phyloP scores from a whole-genome alignment of 225 moss, liverwort and hornwort species.

The Physcomitrellopsis africana region DNA sequence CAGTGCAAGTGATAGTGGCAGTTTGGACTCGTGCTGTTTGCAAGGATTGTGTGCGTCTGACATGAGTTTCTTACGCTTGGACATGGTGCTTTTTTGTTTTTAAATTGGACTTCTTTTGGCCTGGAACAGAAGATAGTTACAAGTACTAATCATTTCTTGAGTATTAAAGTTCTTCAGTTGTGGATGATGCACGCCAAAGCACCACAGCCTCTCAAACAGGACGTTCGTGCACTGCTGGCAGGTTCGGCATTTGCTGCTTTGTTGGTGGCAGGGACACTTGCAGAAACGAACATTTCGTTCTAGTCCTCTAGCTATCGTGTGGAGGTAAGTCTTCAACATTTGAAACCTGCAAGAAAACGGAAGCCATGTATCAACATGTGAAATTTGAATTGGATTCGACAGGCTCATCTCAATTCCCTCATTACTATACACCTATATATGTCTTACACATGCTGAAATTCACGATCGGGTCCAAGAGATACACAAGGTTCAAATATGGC shows the following conservation, averaged over 20 bases:
- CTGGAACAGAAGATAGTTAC: constrained; percentile 20
- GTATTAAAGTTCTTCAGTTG: constrained; percentile 21
- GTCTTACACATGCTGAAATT: too few relatives aligned
- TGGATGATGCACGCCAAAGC: constrained; percentile 31
- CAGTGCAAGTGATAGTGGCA: too few relatives aligned
- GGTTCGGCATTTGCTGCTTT: constrained; percentile 19
- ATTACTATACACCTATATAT: not conserved
- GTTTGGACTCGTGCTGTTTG: too few relatives aligned
- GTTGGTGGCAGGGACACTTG: constrained; percentile 38
- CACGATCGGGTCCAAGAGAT: not conserved
- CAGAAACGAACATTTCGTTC: constrained; percentile 26
- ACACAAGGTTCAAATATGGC: not conserved
- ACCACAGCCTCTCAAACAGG: constrained; percentile 51
- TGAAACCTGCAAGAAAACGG: constrained; percentile 30
- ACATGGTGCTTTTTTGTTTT: too few relatives aligned
- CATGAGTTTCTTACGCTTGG: too few relatives aligned
- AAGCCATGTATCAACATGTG: not conserved
- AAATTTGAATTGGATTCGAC: not conserved
- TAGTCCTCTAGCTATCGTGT: constrained; percentile 19
- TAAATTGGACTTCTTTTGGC: not conserved
- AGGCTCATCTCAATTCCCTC: not conserved
- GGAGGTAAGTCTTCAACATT: constrained; percentile 40
- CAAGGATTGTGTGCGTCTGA: too few relatives aligned
- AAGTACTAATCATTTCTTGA: constrained; percentile 13
- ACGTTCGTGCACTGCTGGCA: constrained; percentile 38